Evolutionary conservation across 1,139 yeast species (phyloP).

Genomic region (Casaregolazyma lundiana): DNA sequence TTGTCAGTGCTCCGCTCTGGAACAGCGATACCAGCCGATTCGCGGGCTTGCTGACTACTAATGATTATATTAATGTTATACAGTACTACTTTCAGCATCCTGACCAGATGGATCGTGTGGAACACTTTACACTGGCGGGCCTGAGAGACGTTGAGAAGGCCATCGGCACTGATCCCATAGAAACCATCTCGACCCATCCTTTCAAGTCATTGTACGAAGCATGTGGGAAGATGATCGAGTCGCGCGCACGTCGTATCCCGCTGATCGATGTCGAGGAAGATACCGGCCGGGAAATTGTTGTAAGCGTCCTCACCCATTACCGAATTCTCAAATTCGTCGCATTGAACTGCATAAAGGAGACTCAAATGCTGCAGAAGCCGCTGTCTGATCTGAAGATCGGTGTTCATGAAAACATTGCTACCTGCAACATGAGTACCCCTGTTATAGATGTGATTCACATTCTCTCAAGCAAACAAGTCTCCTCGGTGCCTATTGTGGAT

Average conservation of each 20-base stretch:
- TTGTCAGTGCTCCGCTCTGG: conserved; percentile 97
- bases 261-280: conserved; percentile 91
- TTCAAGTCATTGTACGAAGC: conserved; percentile 89
- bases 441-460: conserved; percentile 90
- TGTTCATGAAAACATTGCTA: conserved; percentile 54
- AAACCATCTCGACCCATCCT: conserved; percentile 87
- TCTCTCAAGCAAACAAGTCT: conserved; percentile 71
- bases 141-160: conserved; percentile 76
- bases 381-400: conserved; percentile 67
- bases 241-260: conserved; percentile 91
- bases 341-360: conserved; percentile 82
- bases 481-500: conserved; percentile 91
- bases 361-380: conserved; percentile 76
- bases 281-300: conserved; percentile 90
- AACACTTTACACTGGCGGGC: conserved; percentile 80
- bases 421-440: conserved; percentile 88
- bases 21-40: conserved; percentile 81
- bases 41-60: conserved; percentile 89
- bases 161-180: conserved; percentile 84
- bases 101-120: conserved; percentile 85
- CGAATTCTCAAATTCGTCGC: conserved; percentile 94
- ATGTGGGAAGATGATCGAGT: conserved; percentile 83
- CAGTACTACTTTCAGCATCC: conserved; percentile 92
- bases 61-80: conserved; percentile 91
- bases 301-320: conserved; percentile 91